phyloP scores from a whole-genome alignment of 1,284 basidiomycete genomes.

The Termitomyces sp. region DNA sequence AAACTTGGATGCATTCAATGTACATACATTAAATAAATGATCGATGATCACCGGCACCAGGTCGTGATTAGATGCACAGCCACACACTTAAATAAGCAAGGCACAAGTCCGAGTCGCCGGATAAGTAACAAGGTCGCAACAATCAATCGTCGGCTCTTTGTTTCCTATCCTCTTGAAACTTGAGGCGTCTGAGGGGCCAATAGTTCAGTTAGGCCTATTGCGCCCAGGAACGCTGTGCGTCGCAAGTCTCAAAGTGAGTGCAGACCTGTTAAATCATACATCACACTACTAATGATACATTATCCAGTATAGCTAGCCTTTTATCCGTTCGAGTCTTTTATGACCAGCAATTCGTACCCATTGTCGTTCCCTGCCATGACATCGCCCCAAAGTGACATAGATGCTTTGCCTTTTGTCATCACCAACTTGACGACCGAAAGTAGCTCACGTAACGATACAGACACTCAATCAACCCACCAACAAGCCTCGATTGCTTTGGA shows the following conservation, averaged over 20 bases:
- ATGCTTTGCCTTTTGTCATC: slow-evolving; percentile 1
- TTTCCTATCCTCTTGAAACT: neutral
- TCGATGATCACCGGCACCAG: no score
- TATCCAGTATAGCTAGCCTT: neutral
- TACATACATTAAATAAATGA: no score
- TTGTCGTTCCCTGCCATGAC: slow-evolving; percentile 23
- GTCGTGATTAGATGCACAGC: slow-evolving; percentile 4
- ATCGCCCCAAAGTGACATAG: slow-evolving; percentile 17
- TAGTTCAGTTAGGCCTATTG: neutral
- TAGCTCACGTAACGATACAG: slow-evolving; percentile 16
- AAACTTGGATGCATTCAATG: no score
- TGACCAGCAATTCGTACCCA: slow-evolving; percentile 22
- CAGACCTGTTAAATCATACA: neutral
- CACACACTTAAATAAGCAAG: slow-evolving; percentile 4
- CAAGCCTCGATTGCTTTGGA: slow-evolving; percentile 46
- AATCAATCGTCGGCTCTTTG: neutral
- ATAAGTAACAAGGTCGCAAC: neutral
- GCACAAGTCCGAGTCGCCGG: neutral
- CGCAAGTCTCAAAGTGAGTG: neutral
- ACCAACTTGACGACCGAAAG: neutral
- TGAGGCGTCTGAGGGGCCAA: no score
- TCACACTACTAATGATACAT: neutral
- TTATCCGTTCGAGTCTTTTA: slow-evolving; percentile 1
- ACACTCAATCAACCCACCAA: slow-evolving; percentile 36
- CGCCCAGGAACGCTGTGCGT: neutral